Conservation (phyloP, 257 asterid species). For the Solanum tarijense region DNA sequence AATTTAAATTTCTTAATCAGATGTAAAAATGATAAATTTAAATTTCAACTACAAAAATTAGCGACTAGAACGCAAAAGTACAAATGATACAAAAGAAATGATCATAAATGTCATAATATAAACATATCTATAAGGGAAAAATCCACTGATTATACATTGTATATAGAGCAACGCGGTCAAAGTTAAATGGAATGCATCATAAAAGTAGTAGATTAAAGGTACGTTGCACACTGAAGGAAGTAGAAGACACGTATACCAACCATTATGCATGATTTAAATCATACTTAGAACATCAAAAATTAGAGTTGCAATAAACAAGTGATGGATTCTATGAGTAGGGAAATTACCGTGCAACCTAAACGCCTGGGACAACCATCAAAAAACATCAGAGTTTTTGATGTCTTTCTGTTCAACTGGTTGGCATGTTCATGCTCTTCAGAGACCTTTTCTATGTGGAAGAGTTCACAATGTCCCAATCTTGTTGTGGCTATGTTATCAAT, state of each 20-base stretch:
- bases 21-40: neutral
- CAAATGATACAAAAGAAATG: neutral
- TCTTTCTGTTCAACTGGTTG: slow-evolving; percentile 68
- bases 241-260: neutral
- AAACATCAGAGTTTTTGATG: slow-evolving; percentile 82
- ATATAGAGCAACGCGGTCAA: neutral
- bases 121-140: neutral
- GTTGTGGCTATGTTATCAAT: slow-evolving; percentile 60
- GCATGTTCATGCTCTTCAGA: slow-evolving; percentile 58
- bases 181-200: neutral
- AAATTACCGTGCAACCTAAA: slow-evolving; percentile 90
- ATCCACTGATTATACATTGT: neutral
- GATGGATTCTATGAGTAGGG: neutral
- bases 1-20: neutral
- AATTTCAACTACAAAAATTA: neutral
- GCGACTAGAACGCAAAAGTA: neutral
- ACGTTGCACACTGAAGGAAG: neutral
- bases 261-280: neutral
- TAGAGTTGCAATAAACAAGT: neutral
- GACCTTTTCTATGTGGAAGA: slow-evolving; percentile 72
- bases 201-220: neutral
- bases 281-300: neutral
- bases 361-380: slow-evolving; percentile 96
- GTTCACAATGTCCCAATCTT: slow-evolving; percentile 81
- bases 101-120: neutral